Evolutionary conservation across 1,139 yeast species (phyloP), one percentile per base, ranked within the genome.

Genomic region (Diutina pseudorugosa): DNA sequence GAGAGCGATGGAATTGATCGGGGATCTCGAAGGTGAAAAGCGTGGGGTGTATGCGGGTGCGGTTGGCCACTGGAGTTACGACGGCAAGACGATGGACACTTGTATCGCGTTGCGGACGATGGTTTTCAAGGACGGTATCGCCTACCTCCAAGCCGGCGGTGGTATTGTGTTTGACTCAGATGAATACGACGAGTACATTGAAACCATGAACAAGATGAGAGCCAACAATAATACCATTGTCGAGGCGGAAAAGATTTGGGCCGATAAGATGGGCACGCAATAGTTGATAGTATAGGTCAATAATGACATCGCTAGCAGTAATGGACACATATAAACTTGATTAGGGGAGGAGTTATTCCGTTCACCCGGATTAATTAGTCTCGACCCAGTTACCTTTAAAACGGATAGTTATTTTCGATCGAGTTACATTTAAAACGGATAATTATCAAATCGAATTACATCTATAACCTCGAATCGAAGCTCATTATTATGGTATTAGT

Each of bases 1-100:
- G 51, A 81, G 81, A 59, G 98, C 98, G 9, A 93, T 93, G 98
- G 95, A 91, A 67, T 75, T 93, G 52, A 89, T 93, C 62, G 85
- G 86, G 30, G 95, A 88, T 64, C 72, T 93, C 52, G 98, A 93
- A 65, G 76, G 80, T 58, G 98, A 93, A 64, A 88, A 90, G 63
- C 78, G 98, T 63, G 98, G 98, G 47, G 91, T 91, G 14, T 93
- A 93, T 64, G 98, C 98, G 1, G 98, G 98, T 57, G 98, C 98
- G 1, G 97, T 93, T n/a, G 98, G 98, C 11, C 86, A 87, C 66
- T 93, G 97, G 96, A 91, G 96, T 1, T 93, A 90, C 65, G 96
- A 89, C 62, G 89, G 94, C 18, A 82, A 80, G 60, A 79, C 90
- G 27, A 93, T 93, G 98, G 95, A 93, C 64, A 93, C 98, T 0